Evolutionary conservation across 352 stramenopile species (phyloP), one percentile per base, ranked within the genome.

Genomic region (Pythium folliculosum): DNA sequence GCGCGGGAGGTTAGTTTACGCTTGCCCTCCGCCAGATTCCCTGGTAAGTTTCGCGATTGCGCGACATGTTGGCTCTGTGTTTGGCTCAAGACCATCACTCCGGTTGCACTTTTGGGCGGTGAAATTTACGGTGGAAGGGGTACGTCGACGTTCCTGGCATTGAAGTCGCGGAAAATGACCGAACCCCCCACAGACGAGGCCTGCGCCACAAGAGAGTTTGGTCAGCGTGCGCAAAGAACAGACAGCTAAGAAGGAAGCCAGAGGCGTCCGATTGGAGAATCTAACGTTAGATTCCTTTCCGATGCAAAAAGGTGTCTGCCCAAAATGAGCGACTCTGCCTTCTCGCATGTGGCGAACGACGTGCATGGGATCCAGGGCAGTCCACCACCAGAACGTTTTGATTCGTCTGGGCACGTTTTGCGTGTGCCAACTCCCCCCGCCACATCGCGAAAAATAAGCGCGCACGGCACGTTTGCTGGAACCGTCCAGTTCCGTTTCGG

Each of bases 231-330:
- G 43, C 40, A 67, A 2, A 61, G 40, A 67, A 54, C 40, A 40
- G 44, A 49, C 50, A 47, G 40, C 21, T 63, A 43, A 30, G n/a
- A 45, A 54, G 45, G 47, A 65, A 65, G 45, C 58, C 60, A 21
- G 37, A 51, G 54, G 54, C 63, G 63, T 63, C 47, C 30, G 27
- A 65, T 71, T 62, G 40, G 27, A 17, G 58, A 65, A 72, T 65
- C 59, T 68, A 68, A 72, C 66, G 66, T 72, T 72, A 68, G 66
- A 72, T 72, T 72, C 52, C 5, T 47, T 40, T 40, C 35, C 35
- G 35, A 1, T 7, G 40, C 14, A 47, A 47, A n/a, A n/a, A 12
- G n/a, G 17, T n/a, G 14, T 5, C 37, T 12, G 37, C 2, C 3
- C 27, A 32, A 32, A 32, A 32, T 5, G 27, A 32, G 27, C 27